phyloP scores from a whole-genome alignment of 2,329 filamentous ascomycete genomes.

The Fusarium subglutinans region DNA sequence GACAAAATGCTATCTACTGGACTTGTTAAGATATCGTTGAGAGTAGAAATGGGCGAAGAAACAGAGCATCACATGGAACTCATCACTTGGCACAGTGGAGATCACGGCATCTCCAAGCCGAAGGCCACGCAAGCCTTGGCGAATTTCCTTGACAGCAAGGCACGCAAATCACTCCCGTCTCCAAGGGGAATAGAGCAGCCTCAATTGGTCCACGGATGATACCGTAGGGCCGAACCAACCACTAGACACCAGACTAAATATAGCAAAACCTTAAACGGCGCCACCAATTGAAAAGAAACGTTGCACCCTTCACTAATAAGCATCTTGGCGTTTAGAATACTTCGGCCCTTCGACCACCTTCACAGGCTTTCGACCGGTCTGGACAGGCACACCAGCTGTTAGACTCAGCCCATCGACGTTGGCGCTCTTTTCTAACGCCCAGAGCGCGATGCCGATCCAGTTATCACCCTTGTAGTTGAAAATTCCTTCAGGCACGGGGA shows the following conservation, averaged over 20 bases:
- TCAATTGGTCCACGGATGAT: background rate
- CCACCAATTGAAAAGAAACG: background rate
- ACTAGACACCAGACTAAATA: background rate
- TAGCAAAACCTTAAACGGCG: background rate
- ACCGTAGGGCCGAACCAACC: background rate
- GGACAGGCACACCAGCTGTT: conserved; percentile 58
- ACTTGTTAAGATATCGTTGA: rapidly evolving
- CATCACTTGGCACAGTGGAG: conserved; percentile 29
- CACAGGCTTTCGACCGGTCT: conserved; percentile 59
- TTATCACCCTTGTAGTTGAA: conserved; percentile 77
- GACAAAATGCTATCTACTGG: rapidly evolving
- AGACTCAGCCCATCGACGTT: conserved; percentile 65
- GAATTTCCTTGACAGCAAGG: background rate
- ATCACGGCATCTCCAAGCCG: conserved; percentile 25
- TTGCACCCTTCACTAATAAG: conserved; percentile 54
- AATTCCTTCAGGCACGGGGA: conserved; percentile 78
- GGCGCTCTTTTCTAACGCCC: conserved; percentile 69
- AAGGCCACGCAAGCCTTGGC: conserved; percentile 25
- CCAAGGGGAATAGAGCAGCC: background rate
- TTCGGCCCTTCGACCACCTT: conserved; percentile 55
- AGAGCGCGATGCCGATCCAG: conserved; percentile 73
- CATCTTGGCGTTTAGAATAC: conserved; percentile 57
- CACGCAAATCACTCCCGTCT: background rate
- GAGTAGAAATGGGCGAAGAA: too few species aligned
- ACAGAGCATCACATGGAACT: background rate